Conservation (phyloP, 1,284 basidiomycete species). For the Leccinum subspadiceum region DNA sequence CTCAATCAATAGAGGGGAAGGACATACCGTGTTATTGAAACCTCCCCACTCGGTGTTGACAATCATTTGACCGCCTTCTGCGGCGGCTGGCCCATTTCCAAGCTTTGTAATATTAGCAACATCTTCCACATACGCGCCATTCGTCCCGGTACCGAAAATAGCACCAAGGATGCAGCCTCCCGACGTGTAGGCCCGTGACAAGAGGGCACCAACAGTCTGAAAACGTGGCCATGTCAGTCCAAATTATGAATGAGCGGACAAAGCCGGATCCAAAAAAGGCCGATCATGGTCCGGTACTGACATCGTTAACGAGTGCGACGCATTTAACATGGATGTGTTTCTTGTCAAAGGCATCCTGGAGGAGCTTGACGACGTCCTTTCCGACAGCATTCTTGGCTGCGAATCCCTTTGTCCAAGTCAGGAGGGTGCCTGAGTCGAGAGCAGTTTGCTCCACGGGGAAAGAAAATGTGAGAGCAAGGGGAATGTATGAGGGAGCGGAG, state of each 20-base stretch:
- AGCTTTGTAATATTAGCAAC: constrained; percentile 85
- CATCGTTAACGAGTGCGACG: constrained; percentile 95
- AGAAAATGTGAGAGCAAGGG: constrained; percentile 92
- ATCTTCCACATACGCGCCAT: constrained; percentile 94
- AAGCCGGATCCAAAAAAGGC: not conserved
- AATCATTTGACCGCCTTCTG: constrained; percentile 80
- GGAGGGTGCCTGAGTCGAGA: constrained; percentile 82
- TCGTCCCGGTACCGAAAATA: constrained; percentile 98
- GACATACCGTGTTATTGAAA: constrained; percentile 82
- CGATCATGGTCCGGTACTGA: constrained; percentile 40
- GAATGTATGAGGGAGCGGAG: constrained; percentile 54
- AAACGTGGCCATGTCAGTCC: constrained; percentile 7
- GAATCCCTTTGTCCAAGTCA: constrained; percentile 98
- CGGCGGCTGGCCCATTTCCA: constrained; percentile 55
- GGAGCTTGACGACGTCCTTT: constrained; percentile 86
- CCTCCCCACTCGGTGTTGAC: constrained; percentile 98
- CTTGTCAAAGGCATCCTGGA: constrained; percentile 92
- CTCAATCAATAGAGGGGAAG: not conserved
- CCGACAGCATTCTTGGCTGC: constrained; percentile 88
- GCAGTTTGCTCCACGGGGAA: constrained; percentile 98
- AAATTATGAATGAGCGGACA: not conserved
- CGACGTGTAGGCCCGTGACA: constrained; percentile 89
- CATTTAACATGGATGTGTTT: constrained; percentile 94
- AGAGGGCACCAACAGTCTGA: constrained; percentile 91
- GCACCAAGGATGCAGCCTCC: constrained; percentile 88